Conservation (phyloP, 129 eudicot genomes). For the Oenanthe sinensis region DNA sequence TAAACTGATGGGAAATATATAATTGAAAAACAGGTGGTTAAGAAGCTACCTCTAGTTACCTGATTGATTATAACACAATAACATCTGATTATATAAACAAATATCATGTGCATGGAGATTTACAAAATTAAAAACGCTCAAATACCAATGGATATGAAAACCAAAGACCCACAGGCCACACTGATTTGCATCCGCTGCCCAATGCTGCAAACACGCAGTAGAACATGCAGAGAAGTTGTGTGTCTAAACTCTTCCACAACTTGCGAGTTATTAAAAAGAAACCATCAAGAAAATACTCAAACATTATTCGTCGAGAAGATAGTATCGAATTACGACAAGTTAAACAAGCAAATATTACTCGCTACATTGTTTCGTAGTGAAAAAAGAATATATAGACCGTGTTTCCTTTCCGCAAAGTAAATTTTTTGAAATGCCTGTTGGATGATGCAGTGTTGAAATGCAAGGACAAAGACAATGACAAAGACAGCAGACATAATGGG, state of each 20-base stretch:
- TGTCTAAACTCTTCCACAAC: too few relatives aligned
- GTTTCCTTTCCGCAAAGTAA: background rate
- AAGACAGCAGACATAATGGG: background rate
- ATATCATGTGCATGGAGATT: background rate
- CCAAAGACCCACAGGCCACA: slow-evolving; percentile 1
- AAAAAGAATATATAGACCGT: background rate
- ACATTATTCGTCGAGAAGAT: background rate
- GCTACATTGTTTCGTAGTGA: background rate
- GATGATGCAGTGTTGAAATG: background rate
- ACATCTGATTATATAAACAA: slow-evolving; percentile 4
- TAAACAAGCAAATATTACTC: too few relatives aligned
- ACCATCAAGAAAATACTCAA: background rate
- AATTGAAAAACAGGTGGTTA: background rate
- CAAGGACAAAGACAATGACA: background rate
- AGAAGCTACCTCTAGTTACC: background rate
- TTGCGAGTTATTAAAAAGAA: background rate
- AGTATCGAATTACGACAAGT: background rate
- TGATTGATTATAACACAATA: background rate
- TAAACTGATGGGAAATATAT: background rate
- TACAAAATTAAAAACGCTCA: slow-evolving; percentile 1
- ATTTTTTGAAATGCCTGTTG: background rate
- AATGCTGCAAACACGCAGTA: background rate
- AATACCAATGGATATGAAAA: background rate
- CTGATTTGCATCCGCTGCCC: background rate
- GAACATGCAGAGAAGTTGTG: background rate